Base-by-base conservation (phyloP, 2,329 filamentous ascomycete species). In the Colletotrichum orchidophilum region DNA sequence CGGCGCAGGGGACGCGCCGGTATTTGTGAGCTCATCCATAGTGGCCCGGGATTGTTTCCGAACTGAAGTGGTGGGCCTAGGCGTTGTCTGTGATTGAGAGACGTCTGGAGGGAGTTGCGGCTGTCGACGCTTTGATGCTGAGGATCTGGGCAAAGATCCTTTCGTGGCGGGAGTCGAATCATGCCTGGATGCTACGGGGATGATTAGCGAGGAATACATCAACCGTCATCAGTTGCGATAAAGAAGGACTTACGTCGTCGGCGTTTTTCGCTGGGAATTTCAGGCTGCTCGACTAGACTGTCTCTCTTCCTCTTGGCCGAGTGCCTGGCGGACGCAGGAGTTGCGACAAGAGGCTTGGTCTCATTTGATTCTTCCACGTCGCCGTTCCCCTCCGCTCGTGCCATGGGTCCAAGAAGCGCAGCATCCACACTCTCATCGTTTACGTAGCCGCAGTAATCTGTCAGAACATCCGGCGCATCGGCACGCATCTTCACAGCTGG, bases 261-360 rank as follows among this genome's bases (percentile, higher is more conserved):
- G 27, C 68, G 64, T 35, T 71, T 71, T 8, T 71, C 68, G 21
- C 31, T 29, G 1, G 27, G 21, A 21, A 15, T 29, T 27, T 68
- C 64, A 0, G 58, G n/a, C 42, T 68, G 63, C 9, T 61, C 63
- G 11, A 18, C 42, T 11, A 71, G 26, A 18, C 68, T 68, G 24
- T 68, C 68, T n/a, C 68, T 49, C 58, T 68, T 71, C 21, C 68
- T 64, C 53, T 71, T 71, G 13, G 26, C n/a, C 3, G 26, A 29
- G 9, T 50, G 63, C 50, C 26, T 63, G 11, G 58, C 9, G 33
- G 64, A 18, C 29, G 35, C 42, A 18, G 68, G 58, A 35, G 58
- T 60, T 52, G 29, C 31, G 18, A 58, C 33, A 0, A 53, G 18
- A 9, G 64, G 53, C n/a, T 71, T 71, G 18, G 24, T 13, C 5